These are phyloP conservation scores for Fusarium zealandicum DNA, from an alignment of 2,329 filamentous ascomycete species.

Conservation along the genomic window DNA sequence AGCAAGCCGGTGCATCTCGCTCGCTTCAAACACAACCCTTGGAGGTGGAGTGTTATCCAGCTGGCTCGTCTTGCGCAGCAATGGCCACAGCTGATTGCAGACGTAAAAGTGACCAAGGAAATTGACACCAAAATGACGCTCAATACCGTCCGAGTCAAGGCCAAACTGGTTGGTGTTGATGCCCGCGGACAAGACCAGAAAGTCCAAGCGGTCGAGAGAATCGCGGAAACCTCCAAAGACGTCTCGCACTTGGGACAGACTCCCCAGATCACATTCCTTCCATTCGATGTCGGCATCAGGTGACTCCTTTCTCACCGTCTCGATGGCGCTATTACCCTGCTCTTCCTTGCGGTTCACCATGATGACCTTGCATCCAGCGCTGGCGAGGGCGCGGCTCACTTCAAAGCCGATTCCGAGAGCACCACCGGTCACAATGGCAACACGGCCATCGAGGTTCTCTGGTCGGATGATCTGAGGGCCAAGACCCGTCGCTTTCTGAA, in stretches of 20 bases:
- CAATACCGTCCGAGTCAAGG: constrained; percentile 49
- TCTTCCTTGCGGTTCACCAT: constrained; percentile 48
- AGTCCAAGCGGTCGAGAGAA: constrained; percentile 49
- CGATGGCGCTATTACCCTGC: constrained; percentile 42
- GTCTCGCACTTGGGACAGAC: constrained; percentile 1
- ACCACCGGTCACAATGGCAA: constrained; percentile 50
- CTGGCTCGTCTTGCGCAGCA: constrained; percentile 51
- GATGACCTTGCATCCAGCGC: constrained; percentile 47
- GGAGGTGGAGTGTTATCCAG: constrained; percentile 46
- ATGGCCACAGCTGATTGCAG: constrained; percentile 48
- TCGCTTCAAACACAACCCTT: constrained; percentile 51
- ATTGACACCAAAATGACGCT: constrained; percentile 55
- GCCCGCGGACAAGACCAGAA: constrained; percentile 53
- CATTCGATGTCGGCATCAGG: constrained; percentile 48
- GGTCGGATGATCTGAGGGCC: constrained; percentile 48
- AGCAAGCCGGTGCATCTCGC: constrained; percentile 51
- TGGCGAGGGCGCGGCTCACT: constrained; percentile 45
- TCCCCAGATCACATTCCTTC: constrained; percentile 48
- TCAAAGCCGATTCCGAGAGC: constrained; percentile 51
- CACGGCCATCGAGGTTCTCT: constrained; percentile 45
- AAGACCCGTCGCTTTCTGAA: constrained; percentile 44
- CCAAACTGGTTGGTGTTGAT: constrained; percentile 53
- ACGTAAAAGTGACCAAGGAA: constrained; percentile 55
- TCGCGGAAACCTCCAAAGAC: constrained; percentile 48
- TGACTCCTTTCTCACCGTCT: constrained; percentile 38